Percentiles rank a stretch among this genome's conserved stretches.
These are phyloP conservation scores for Lepidium didymum DNA, from an alignment of 345 rosid species.

Conservation along the genomic window DNA sequence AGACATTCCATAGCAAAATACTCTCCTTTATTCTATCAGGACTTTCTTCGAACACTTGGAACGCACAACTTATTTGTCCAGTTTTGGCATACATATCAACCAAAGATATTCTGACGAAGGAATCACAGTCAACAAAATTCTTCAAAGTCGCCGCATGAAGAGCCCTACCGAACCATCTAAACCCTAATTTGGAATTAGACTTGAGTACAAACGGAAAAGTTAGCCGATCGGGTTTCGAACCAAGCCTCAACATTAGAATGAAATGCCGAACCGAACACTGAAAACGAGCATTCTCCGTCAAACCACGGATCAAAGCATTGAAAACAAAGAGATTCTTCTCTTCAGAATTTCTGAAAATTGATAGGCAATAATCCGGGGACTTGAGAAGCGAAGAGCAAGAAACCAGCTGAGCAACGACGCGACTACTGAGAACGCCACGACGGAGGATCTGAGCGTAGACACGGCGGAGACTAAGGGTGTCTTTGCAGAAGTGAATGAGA, in stretches of 20 bases:
- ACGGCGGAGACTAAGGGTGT: slow-evolving; percentile 38
- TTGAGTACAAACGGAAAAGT: slow-evolving; percentile 52
- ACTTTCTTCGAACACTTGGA: slow-evolving; percentile 57
- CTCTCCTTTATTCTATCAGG: slow-evolving; percentile 34
- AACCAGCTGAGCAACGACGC: slow-evolving; percentile 42
- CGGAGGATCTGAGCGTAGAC: slow-evolving; percentile 54
- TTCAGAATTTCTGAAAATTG: slow-evolving; percentile 32
- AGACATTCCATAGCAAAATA: slow-evolving; percentile 54
- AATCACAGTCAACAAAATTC: slow-evolving; percentile 35
- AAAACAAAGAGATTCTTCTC: slow-evolving; percentile 42
- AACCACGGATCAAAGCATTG: slow-evolving; percentile 54
- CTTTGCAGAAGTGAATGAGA: slow-evolving; percentile 39
- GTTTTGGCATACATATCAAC: slow-evolving; percentile 50
- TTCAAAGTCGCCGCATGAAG: slow-evolving; percentile 41
- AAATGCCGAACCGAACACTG: slow-evolving; percentile 37
- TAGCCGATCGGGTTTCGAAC: slow-evolving; percentile 41
- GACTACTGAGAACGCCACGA: slow-evolving; percentile 32
- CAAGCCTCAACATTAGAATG: slow-evolving; percentile 38
- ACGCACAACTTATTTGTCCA: slow-evolving; percentile 22
- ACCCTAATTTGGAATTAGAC: slow-evolving; percentile 32
- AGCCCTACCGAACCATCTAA: slow-evolving; percentile 29
- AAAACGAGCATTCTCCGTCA: slow-evolving; percentile 33
- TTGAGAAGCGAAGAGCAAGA: slow-evolving; percentile 41
- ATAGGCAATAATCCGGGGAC: slow-evolving; percentile 35
- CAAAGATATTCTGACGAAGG: slow-evolving; percentile 42